Evolutionary conservation across 495 filamentous ascomycete species (phyloP), one percentile per base, ranked within the genome.

Genomic region (Xanthoparmelia taractica): DNA sequence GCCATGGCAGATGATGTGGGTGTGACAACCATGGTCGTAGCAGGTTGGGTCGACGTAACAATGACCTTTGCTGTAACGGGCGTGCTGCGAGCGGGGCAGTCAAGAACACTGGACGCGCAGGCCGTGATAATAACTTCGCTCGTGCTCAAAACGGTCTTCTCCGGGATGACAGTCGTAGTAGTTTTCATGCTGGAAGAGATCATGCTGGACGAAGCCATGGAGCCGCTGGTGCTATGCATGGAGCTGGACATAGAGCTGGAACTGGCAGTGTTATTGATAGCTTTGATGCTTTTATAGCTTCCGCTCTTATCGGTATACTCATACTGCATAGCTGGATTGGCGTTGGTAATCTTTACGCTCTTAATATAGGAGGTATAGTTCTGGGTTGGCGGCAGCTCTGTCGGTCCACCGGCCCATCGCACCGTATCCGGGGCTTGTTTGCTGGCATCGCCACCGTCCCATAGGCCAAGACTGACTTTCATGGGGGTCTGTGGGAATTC

Each of bases 401-500:
- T 70, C 4, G 47, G 41, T 12, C 89, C 25, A 27, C 68, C 68
- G 48, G 55, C 68, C 68, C 68, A 70, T 8, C 27, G 23, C 10
- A 78, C 68, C 18, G 61, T 63, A 29, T 52, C 61, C 27, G 8
- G 4, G 37, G 25, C 41, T 2, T 84, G 70, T 66, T 89, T 86
- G 64, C 74, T 73, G 0, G 84, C 71, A 69, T 92, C 90, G 68
- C 91, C 91, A 70, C 88, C 91, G 65, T 84, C 81, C 92, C 92
- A 96, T 54, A 84, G 80, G 60, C 92, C 91, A 62, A 96, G 80
- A 74, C 88, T 89, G 71, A 94, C 74, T 64, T 86, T 81, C 86
- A 91, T 90, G 8, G 92, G 92, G 1, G 90, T 93, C 79, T 97
- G 94, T 20, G 94, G 94, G 77, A 87, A 98, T 71, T 91, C 84